These are phyloP conservation scores for Coniosporium apollinis DNA, from an alignment of 495 filamentous ascomycete species.

Conservation along the genomic window DNA sequence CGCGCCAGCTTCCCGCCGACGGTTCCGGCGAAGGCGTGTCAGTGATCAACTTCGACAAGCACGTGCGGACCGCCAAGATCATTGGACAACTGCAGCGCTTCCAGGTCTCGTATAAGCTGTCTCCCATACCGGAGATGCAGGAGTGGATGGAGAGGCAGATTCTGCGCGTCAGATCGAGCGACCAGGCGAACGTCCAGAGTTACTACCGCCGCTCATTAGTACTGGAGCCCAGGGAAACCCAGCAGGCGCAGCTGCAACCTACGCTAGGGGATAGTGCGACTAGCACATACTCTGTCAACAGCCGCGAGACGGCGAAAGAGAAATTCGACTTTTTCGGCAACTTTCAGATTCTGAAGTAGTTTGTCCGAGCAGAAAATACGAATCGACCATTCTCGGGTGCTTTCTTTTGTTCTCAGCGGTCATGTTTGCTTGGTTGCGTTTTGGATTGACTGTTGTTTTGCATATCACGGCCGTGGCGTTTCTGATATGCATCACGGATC, in stretches of 20 bases:
- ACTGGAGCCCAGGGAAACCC: constrained; percentile 63
- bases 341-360: not conserved
- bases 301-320: constrained; percentile 1
- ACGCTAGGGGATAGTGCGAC: not conserved
- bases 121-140: constrained; percentile 76
- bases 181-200: constrained; percentile 61
- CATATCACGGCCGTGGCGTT: too few species aligned
- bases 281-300: not conserved
- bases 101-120: constrained; percentile 83
- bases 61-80: constrained; percentile 82
- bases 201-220: constrained; percentile 74
- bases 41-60: constrained; percentile 98
- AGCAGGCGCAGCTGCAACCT: constrained; percentile 4
- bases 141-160: constrained; percentile 84
- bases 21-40: constrained; percentile 38
- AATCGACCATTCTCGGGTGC: too few species aligned
- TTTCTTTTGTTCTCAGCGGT: too few species aligned
- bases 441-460: too few species aligned
- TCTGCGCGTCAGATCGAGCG: constrained; percentile 58
- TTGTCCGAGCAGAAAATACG: not conserved
- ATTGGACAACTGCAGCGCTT: constrained; percentile 94
- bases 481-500: too few species aligned
- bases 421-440: too few species aligned
- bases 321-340: constrained; percentile 3
- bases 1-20: constrained; percentile 41